Evolutionary conservation across 768 basidiomycete species (phyloP), one percentile per base, ranked within the genome.

Genomic region (Tylopilus cervinicoccineus): DNA sequence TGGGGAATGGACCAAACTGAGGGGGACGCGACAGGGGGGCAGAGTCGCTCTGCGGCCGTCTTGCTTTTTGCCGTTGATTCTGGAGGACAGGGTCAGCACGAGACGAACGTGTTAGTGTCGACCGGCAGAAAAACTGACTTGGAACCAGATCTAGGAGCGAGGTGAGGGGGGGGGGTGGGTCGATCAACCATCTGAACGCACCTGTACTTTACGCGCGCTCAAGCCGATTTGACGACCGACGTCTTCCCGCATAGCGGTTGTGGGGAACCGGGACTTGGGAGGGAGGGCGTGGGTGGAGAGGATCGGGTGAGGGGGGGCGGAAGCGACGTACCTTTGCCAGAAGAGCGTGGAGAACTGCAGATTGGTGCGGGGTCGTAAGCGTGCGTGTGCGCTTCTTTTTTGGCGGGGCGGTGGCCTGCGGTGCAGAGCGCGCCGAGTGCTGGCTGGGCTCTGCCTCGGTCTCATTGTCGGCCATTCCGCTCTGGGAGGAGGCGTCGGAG

Each of bases 131-230:
- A 52, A 2, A 54, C 56, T 17, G 11, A 87, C 88, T 77, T 91
- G 89, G 69, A 92, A 92, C 89, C 89, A 92, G 57, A 92, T 89
- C 89, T 92, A 60, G 4, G 38, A 23, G 49, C 23, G 47, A 49
- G 24, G 36, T 54, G 36, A 61, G 46, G n/a, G 22, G 27, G 20
- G 47, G 31, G 44, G 28, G 37, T 7, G 54, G 39, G 45, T 45
- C 33, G 34, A 45, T 43, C 49, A 7, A 22, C 37, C 29, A 39
- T 50, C 31, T 20, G 13, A 6, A 75, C 84, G 62, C 58, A 87
- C 89, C 80, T 93, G 90, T 3, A 93, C 90, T 72, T 93, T 90
- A 33, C 90, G 79, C 39, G 89, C 88, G 63, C 88, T 91, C 61
- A 93, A 70, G n/a, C 89, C 90, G 56, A 93, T 93, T 29, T 86